Base-by-base conservation (phyloP, 2,329 filamentous ascomycete species). In the Lasiodiplodia gonubiensis region DNA sequence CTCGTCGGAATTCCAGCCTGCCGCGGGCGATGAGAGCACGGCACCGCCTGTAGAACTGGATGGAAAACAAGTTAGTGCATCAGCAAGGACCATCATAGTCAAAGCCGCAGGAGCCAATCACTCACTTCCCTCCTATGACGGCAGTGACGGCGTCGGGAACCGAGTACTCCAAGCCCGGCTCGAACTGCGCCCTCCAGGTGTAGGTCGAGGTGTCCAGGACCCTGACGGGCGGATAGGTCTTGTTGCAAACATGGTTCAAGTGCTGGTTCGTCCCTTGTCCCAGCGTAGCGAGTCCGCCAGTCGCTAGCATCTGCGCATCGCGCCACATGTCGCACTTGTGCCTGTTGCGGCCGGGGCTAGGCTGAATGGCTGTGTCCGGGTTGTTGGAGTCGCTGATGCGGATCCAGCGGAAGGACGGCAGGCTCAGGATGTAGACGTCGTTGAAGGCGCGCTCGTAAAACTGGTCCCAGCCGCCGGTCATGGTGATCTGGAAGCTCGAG, bases 391-490 rank as follows among this genome's bases (percentile, higher is more conserved):
- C 33, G 30, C 23, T 49, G 37, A 68, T 27, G 21, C 55, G 48
- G 18, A 68, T 68, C 67, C 67, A 68, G n/a, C 21, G 61, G 37
- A 68, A 68, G 2, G 46, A 53, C 11, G 67, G 67, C 16, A 68
- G 8, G 48, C 46, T 65, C 4, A 68, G 21, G n/a, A 60, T 37
- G 18, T 59, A 66, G n/a, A 66, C 60, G n/a, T 68, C 67, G 23
- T 23, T 33, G n/a, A 55, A 30, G 3, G 60, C 35, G 4, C 23
- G n/a, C 4, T 23, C 35, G 6, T 53, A 33, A 8, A 39, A 37
- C 49, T 39, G 63, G 33, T 66, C 54, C 67, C 67, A 68, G n/a
- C 67, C 67, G 18, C 51, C 67, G 21, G 57, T 23, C 10, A 68
- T 66, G 27, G 67, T 66, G 39, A 68, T 66, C 33, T 68, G 67